A percentile compares a stretch with the other conserved stretches of the same genome.
Conservation (phyloP, 805 yeast genomes). For the Yamadazyma paraphyllophila region DNA sequence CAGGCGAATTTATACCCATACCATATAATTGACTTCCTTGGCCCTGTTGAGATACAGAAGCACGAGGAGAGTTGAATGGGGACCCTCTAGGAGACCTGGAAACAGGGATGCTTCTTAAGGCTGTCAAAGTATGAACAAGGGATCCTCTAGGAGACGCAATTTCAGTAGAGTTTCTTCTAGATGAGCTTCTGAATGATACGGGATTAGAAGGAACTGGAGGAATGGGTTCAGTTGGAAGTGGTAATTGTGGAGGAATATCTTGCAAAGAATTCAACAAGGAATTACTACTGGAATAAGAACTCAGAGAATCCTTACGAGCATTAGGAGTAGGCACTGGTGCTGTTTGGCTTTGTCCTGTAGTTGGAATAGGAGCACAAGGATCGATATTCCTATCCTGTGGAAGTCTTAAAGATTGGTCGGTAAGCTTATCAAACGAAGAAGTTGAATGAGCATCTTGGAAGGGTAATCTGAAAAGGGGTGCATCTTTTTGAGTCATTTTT, state of each 20-base stretch:
- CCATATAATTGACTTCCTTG: slow-evolving; percentile 3
- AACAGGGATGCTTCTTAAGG: slow-evolving; percentile 36
- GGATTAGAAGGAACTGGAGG: slow-evolving; percentile 42
- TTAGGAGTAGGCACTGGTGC: not conserved
- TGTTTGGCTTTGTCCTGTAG: not conserved
- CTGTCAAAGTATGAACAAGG: slow-evolving; percentile 38
- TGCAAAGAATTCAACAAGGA: slow-evolving; percentile 29
- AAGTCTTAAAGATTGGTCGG: slow-evolving; percentile 7
- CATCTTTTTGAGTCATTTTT: slow-evolving; percentile 16
- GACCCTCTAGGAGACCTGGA: slow-evolving; percentile 37
- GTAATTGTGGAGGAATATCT: slow-evolving; percentile 55
- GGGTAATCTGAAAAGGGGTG: slow-evolving; percentile 65
- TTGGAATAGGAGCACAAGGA: slow-evolving; percentile 1
- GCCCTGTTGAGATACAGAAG: slow-evolving; percentile 42
- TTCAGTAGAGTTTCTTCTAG: slow-evolving; percentile 38
- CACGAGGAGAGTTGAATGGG: slow-evolving; percentile 47
- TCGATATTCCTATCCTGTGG: slow-evolving; percentile 4
- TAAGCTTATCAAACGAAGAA: slow-evolving; percentile 4
- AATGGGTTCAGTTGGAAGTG: slow-evolving; percentile 55
- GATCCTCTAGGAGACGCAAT: slow-evolving; percentile 40
- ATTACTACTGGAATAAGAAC: slow-evolving; percentile 22
- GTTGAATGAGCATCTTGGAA: slow-evolving; percentile 49
- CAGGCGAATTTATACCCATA: slow-evolving; percentile 11
- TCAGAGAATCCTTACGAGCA: slow-evolving; percentile 13
- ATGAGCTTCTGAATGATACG: slow-evolving; percentile 30